Evolutionary conservation across 1,284 basidiomycete genomes (phyloP).

Genomic region (Puccinia triticina): DNA sequence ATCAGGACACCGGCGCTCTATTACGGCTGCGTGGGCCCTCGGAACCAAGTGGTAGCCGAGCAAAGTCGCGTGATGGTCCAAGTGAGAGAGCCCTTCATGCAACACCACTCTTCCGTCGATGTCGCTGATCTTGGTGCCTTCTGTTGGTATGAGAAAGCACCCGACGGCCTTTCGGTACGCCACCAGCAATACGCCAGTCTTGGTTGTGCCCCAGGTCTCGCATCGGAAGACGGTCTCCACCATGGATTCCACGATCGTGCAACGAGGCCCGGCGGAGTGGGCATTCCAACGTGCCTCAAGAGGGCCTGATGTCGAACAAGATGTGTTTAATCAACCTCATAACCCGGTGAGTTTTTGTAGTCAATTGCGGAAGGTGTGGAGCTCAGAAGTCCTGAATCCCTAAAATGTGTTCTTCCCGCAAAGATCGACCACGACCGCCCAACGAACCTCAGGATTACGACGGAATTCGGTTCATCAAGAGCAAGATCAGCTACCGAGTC

Average conservation of each 20-base stretch:
- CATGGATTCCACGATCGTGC: constrained; percentile 6
- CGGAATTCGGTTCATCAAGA: background rate
- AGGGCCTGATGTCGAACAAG: background rate
- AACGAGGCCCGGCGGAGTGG: background rate
- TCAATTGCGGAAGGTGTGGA: background rate
- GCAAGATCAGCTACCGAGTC: background rate
- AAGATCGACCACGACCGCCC: background rate
- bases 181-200: background rate
- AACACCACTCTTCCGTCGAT: background rate
- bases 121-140: background rate
- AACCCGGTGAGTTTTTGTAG: background rate
- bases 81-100: background rate
- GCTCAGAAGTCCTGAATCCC: background rate
- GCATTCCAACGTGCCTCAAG: background rate
- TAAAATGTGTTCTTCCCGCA: background rate
- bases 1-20: constrained; percentile 8
- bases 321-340: background rate
- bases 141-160: background rate
- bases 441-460: background rate
- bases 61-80: background rate
- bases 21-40: background rate
- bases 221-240: constrained; percentile 6
- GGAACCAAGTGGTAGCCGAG: background rate
- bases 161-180: background rate
- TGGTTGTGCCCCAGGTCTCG: background rate